phyloP scores from a whole-genome alignment of 139 green algal species.

The Astrephomene gubernaculifera region DNA sequence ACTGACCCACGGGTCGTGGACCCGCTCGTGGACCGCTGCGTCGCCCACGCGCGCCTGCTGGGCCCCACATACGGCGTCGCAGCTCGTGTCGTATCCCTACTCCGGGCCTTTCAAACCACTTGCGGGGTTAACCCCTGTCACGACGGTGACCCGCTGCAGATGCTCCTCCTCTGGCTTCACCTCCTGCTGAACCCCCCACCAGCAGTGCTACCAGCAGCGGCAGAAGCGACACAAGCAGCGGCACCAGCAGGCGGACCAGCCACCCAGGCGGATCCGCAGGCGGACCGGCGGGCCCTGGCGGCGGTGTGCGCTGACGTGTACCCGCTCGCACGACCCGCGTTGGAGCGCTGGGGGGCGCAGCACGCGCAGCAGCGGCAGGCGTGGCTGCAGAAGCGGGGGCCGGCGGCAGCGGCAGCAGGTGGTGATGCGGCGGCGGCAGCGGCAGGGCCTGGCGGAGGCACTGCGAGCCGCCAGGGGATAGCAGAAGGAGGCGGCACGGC shows the following conservation, averaged over 20 bases:
- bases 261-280: no score
- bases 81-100: neutral
- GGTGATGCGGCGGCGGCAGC: neutral
- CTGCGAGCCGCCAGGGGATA: no score
- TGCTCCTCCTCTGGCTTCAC: constrained; percentile 28
- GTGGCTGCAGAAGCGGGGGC: neutral
- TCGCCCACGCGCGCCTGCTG: neutral
- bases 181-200: neutral
- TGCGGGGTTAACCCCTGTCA: neutral
- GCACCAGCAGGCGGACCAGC: neutral
- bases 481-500: neutral
- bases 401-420: neutral
- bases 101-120: neutral
- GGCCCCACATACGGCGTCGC: neutral
- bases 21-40: neutral
- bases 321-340: neutral
- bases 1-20: neutral
- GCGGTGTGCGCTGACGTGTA: neutral
- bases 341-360: neutral
- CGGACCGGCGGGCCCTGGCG: neutral
- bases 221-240: neutral
- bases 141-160: neutral
- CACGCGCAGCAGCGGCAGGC: neutral
- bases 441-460: no score
- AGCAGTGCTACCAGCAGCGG: no score